These are phyloP conservation scores for Globisporangium iwayamae DNA, from an alignment of 352 stramenopile genomes.

Conservation along the genomic window DNA sequence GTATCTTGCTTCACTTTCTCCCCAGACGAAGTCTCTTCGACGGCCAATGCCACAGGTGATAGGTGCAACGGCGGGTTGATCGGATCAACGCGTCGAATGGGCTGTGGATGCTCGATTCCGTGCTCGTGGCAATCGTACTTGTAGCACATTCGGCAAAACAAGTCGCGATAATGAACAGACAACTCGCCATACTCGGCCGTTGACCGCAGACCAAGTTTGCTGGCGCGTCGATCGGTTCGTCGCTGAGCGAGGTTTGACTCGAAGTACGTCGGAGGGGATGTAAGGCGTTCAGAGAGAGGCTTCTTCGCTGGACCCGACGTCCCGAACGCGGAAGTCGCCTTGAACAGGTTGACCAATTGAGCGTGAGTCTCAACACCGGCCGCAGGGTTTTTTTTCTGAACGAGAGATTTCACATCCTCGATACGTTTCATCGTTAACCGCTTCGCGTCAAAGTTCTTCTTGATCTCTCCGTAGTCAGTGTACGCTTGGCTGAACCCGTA, in stretches of 20 bases:
- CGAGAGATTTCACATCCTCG: constrained; percentile 36
- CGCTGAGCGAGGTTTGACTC: constrained; percentile 49
- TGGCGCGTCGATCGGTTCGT: constrained; percentile 4
- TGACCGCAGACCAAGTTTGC: constrained; percentile 22
- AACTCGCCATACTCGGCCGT: constrained; percentile 66
- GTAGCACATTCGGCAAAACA: constrained; percentile 93
- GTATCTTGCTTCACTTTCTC: not conserved
- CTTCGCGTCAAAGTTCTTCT: constrained; percentile 52
- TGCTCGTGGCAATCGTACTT: constrained; percentile 91
- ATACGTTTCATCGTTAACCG: constrained; percentile 35
- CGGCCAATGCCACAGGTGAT: constrained; percentile 25
- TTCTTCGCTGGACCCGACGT: constrained; percentile 13
- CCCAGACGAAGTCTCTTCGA: not conserved
- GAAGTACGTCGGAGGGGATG: constrained; percentile 55
- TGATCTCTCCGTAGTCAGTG: constrained; percentile 67
- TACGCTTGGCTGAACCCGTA: constrained; percentile 53
- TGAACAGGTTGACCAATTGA: constrained; percentile 28
- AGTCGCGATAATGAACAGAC: constrained; percentile 84
- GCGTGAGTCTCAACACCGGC: not conserved
- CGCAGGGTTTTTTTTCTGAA: constrained; percentile 5
- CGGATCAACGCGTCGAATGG: constrained; percentile 51
- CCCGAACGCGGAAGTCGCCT: constrained; percentile 30
- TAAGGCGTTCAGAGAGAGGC: constrained; percentile 37
- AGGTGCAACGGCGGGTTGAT: constrained; percentile 47
- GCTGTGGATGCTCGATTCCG: constrained; percentile 78